Base-by-base conservation (phyloP, 192 early-diverging fungal genomes). In the Pilaira anomala region DNA sequence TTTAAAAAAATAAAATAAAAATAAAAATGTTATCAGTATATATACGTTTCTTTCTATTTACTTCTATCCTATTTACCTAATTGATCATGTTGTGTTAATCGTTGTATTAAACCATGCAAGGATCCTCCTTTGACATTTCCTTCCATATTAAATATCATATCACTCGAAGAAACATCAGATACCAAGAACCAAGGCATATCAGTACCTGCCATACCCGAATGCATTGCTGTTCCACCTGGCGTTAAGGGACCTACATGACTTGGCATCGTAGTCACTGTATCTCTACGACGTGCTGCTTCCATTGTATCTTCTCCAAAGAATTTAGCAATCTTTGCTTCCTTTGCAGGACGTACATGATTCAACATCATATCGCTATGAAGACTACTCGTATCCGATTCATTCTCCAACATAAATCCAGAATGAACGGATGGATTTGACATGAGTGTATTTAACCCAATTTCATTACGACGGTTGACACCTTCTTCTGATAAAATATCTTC, bases 71-170 rank as follows among this genome's bases (percentile, higher is more conserved):
- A 25, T 21, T 53, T 66, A 75, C 73, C 94, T 36, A 69, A 54
- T 39, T 60, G 62, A 63, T 94, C 92, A 66, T 94, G 92, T 9
- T 90, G 78, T 1, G 91, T 93, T 53, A 94, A 77, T 8, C 89
- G 76, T 75, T 94, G 91, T 18, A 94, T 77, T 11, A 94, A 72
- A 26, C 89, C 89, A 2, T 66, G 54, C n/a, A 93, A 75, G 14
- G 90, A 92, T 42, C 90, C 92, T 61, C 91, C 92, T 60, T 88
- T 90, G 40, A 94, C 89, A 62, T 86, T 78, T 7, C 88, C 89
- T 45, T 93, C 92, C 73, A 77, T 82, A 71, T 87, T 89, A 65
- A 90, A 83, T 9, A 88, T 68, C 48, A 93, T 74, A 7, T 89
- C 90, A 22, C 83, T 76, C 5, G 79, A 72, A 4, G 56, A 48